Evolutionary conservation across 345 rosid species (phyloP).

Genomic region (Adansonia digitata): DNA sequence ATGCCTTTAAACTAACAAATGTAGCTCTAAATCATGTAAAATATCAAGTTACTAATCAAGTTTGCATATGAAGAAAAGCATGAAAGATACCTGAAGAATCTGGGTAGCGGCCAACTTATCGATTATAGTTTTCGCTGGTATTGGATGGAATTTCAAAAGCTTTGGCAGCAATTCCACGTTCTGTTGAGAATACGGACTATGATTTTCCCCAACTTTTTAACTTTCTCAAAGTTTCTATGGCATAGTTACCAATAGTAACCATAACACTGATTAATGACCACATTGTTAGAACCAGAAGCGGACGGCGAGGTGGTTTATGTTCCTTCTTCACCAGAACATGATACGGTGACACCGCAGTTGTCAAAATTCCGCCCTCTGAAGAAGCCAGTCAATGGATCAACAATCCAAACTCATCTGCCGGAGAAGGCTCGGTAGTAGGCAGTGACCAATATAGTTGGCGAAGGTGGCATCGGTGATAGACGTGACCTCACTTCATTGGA

Average conservation of each 20-base stretch:
- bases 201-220: background rate
- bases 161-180: conserved; percentile 50
- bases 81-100: conserved; percentile 73
- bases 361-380: background rate
- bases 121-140: conserved; percentile 47
- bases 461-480: background rate
- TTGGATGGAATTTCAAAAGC: conserved; percentile 56
- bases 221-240: background rate
- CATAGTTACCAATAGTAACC: no score
- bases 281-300: no score
- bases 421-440: no score
- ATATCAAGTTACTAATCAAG: background rate
- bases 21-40: no score
- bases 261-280: no score
- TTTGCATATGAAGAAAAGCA: background rate
- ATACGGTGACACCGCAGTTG: no score
- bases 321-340: no score
- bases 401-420: no score
- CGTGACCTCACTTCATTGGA: background rate
- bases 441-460: no score
- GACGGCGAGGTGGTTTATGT: no score
- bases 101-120: conserved; percentile 89
- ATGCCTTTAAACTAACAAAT: background rate
- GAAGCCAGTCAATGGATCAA: background rate
- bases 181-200: conserved; percentile 34